Evolutionary conservation across 305 asterid species (phyloP).

Genomic region (Plantago lanceolata): DNA sequence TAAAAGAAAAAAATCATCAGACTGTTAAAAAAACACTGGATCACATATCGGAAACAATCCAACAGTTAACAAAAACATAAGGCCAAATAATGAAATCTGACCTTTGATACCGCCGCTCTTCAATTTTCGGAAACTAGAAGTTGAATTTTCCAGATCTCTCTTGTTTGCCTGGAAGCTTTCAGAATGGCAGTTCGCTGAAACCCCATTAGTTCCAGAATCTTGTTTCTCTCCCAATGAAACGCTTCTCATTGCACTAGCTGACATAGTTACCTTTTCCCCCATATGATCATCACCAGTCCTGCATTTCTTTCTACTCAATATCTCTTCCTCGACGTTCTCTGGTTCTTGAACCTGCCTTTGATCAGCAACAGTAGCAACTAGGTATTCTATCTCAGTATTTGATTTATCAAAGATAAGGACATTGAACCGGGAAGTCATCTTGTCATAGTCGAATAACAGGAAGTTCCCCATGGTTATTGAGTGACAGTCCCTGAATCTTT

Average conservation of each 20-base stretch:
- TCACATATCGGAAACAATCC: too few species aligned
- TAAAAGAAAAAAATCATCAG: too few species aligned
- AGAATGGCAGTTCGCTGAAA: too few species aligned
- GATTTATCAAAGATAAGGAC: conserved; percentile 31
- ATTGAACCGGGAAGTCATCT: conserved; percentile 21
- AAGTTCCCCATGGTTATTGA: conserved; percentile 23
- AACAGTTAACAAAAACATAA: too few species aligned
- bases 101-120: neutral
- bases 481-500: conserved; percentile 22
- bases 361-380: neutral
- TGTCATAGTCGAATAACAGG: conserved; percentile 22
- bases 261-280: too few species aligned
- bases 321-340: conserved; percentile 2
- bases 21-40: too few species aligned
- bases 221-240: too few species aligned
- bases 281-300: too few species aligned
- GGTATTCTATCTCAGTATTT: conserved; percentile 30
- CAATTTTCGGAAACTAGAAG: neutral
- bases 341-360: neutral
- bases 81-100: neutral
- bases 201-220: too few species aligned
- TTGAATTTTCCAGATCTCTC: too few species aligned
- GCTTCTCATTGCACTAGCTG: too few species aligned
- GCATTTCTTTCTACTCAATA: neutral
- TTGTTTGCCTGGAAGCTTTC: too few species aligned